Conservation (phyloP, 148 eudicot genomes). For the Amaranthus cruentus region DNA sequence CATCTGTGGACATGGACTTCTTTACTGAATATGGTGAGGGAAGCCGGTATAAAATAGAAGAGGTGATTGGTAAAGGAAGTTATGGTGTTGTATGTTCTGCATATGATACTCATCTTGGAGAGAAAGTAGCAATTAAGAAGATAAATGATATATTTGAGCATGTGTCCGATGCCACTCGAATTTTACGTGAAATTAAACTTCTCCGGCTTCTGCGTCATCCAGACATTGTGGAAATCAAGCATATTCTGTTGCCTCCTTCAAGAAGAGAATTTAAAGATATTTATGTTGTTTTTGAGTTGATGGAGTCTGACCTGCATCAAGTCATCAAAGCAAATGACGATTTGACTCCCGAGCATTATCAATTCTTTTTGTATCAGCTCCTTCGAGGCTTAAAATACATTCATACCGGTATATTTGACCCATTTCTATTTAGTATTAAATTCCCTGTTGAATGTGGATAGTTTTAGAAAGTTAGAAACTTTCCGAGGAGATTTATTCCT, state of each 20-base stretch:
- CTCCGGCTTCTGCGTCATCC: slow-evolving; percentile 86
- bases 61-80: slow-evolving; percentile 94
- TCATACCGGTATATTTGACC: slow-evolving; percentile 54
- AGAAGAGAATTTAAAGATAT: slow-evolving; percentile 91
- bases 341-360: slow-evolving; percentile 86
- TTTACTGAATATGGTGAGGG: slow-evolving; percentile 93
- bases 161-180: slow-evolving; percentile 91
- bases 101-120: slow-evolving; percentile 76
- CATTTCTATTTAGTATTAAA: neutral
- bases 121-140: slow-evolving; percentile 89
- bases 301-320: slow-evolving; percentile 94
- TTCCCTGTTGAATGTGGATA: neutral
- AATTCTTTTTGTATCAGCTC: slow-evolving; percentile 81
- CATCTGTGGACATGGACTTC: slow-evolving; percentile 63
- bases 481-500: neutral
- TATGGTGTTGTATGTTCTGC: slow-evolving; percentile 93
- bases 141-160: slow-evolving; percentile 92
- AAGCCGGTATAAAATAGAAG: slow-evolving; percentile 73
- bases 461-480: neutral
- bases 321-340: slow-evolving; percentile 97
- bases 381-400: slow-evolving; percentile 79
- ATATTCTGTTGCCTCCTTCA: slow-evolving; percentile 80
- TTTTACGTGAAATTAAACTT: slow-evolving; percentile 85
- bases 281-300: slow-evolving; percentile 84
- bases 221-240: slow-evolving; percentile 88